phyloP scores from a whole-genome alignment of 2,329 filamentous ascomycete genomes.

The Aspergillus sojae region DNA sequence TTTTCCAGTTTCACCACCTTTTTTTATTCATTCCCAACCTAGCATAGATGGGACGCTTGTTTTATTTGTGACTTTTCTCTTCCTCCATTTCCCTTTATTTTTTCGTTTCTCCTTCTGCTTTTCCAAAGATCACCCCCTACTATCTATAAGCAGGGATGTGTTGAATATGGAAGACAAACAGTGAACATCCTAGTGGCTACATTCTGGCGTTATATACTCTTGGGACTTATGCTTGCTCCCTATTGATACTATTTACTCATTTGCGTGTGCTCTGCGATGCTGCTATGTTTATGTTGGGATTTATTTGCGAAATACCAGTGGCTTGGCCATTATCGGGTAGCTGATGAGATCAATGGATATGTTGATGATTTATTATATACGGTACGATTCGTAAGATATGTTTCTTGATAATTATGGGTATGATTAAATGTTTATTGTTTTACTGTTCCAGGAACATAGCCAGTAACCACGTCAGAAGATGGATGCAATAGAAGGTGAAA shows the following conservation, averaged over 20 bases:
- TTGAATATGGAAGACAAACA: constrained; percentile 3
- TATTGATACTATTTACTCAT: background rate
- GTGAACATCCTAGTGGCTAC: constrained; percentile 6
- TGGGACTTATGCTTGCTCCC: constrained; percentile 5
- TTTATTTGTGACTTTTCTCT: constrained; percentile 9
- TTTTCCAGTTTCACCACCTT: background rate
- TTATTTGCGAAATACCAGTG: constrained; percentile 2
- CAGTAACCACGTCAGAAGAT: background rate
- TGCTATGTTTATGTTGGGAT: background rate
- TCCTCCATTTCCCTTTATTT: background rate
- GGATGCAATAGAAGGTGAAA: background rate
- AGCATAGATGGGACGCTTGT: constrained; percentile 16
- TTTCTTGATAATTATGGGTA: background rate
- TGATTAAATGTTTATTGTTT: background rate
- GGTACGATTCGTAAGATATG: background rate
- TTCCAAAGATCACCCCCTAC: background rate
- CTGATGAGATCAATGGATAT: constrained; percentile 5
- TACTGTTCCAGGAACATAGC: background rate
- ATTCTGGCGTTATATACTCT: constrained; percentile 23
- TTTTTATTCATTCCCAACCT: constrained; percentile 8
- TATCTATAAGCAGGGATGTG: background rate
- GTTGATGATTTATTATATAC: background rate
- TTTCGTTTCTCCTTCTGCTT: background rate
- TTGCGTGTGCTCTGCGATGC: background rate
- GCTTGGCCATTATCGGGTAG: constrained; percentile 5